Conservation (phyloP, 1,284 basidiomycete genomes). For the Chalciporus sp. region DNA sequence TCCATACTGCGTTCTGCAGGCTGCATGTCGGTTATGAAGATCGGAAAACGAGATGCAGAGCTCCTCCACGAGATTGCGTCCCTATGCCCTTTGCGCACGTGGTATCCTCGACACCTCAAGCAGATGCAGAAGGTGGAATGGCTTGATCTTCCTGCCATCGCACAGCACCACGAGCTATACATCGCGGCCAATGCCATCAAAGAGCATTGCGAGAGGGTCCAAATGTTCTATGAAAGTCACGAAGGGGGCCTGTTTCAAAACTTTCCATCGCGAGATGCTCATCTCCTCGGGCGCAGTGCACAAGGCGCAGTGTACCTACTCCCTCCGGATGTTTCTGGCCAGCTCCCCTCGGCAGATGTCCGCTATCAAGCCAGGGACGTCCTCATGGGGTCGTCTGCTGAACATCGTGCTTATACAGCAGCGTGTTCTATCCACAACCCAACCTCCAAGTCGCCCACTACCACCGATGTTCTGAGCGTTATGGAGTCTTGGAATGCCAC, state of each 20-base stretch:
- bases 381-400: background rate
- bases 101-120: conserved; percentile 41
- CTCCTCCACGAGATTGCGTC: conserved; percentile 38
- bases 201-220: conserved; percentile 27
- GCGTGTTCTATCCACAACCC: conserved; percentile 13
- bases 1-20: conserved; percentile 39
- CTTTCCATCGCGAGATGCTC: conserved; percentile 10
- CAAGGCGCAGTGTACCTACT: conserved; percentile 12
- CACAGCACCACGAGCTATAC: conserved; percentile 39
- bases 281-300: conserved; percentile 20
- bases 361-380: conserved; percentile 22
- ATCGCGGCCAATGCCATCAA: conserved; percentile 31
- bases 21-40: conserved; percentile 41
- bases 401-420: conserved; percentile 17
- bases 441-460: background rate
- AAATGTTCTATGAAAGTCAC: conserved; percentile 6
- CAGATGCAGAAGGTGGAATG: conserved; percentile 40
- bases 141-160: conserved; percentile 16
- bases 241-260: background rate
- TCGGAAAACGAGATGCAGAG: conserved; percentile 32
- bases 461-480: conserved; percentile 7
- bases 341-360: background rate
- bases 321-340: conserved; percentile 6
- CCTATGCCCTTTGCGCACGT: conserved; percentile 39
- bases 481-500: conserved; percentile 10